Conservation (phyloP, 352 stramenopile genomes). For the Peronospora tabacina region DNA sequence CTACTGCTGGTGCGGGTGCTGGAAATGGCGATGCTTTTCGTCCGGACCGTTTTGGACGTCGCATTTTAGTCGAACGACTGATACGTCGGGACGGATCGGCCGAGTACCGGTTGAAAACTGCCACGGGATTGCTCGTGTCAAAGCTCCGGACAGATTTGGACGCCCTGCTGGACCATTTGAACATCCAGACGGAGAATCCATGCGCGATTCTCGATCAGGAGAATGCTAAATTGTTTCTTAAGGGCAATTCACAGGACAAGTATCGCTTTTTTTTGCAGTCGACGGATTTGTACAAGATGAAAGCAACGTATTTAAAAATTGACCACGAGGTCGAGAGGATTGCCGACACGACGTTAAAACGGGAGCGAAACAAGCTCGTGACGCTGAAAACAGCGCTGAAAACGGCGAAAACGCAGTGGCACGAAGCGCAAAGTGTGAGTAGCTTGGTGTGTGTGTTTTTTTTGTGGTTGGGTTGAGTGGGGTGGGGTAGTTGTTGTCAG, state of each 20-base stretch:
- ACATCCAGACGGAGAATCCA: slow-evolving; percentile 95
- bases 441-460: not conserved
- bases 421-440: slow-evolving; percentile 53
- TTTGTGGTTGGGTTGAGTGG: too few relatives aligned
- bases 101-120: slow-evolving; percentile 68
- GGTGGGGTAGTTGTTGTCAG: not conserved
- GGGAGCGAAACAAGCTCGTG: slow-evolving; percentile 20
- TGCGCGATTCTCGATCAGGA: slow-evolving; percentile 96
- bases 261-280: slow-evolving; percentile 97
- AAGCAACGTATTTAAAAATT: slow-evolving; percentile 79
- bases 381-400: slow-evolving; percentile 26
- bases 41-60: slow-evolving; percentile 87
- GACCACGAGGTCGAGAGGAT: slow-evolving; percentile 61
- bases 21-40: slow-evolving; percentile 90
- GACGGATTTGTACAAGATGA: slow-evolving; percentile 91
- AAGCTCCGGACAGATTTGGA: slow-evolving; percentile 90
- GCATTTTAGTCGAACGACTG: slow-evolving; percentile 89
- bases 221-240: slow-evolving; percentile 96
- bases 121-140: slow-evolving; percentile 51
- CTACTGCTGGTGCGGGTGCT: too few relatives aligned
- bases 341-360: slow-evolving; percentile 45
- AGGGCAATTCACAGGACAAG: slow-evolving; percentile 91
- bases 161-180: slow-evolving; percentile 91
- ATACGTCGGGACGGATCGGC: slow-evolving; percentile 81
- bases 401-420: slow-evolving; percentile 50